Percentiles rank a stretch among this genome's conserved stretches.
phyloP scores from a whole-genome alignment of 2,329 filamentous ascomycete genomes.

The Hymenoscyphus linearis region DNA sequence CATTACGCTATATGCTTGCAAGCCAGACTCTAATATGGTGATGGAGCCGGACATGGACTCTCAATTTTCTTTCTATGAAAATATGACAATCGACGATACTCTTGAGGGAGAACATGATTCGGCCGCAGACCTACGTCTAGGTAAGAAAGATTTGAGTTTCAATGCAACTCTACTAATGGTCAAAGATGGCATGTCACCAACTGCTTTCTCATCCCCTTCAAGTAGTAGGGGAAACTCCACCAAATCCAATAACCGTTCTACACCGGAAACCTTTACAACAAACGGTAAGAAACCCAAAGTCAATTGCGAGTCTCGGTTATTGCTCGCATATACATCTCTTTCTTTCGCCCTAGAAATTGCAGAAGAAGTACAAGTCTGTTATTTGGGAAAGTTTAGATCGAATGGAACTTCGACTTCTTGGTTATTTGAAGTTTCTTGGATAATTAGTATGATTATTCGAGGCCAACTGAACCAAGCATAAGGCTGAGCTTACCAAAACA shows the following conservation, averaged over 20 bases:
- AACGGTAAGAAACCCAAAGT: neutral
- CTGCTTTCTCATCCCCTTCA: slow-evolving; percentile 1
- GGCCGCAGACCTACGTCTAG: slow-evolving; percentile 3
- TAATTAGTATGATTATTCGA: too few species aligned
- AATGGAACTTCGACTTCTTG: neutral
- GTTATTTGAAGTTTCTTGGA: too few species aligned
- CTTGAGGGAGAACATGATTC: slow-evolving; percentile 5
- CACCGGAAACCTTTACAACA: neutral
- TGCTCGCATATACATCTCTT: too few species aligned
- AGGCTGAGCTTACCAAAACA: too few species aligned
- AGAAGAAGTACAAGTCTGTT: too few species aligned
- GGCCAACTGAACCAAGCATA: too few species aligned
- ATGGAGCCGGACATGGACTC: neutral
- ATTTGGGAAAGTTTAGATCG: too few species aligned
- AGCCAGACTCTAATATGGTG: slow-evolving; percentile 1
- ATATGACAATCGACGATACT: neutral
- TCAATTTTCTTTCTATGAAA: slow-evolving; percentile 6
- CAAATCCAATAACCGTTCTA: slow-evolving; percentile 1
- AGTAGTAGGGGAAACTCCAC: slow-evolving; percentile 6
- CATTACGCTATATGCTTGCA: slow-evolving; percentile 10
- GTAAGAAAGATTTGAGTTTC: neutral
- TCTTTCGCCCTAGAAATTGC: too few species aligned
- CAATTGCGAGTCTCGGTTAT: too few species aligned
- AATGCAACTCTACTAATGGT: neutral
- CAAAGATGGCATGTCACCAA: slow-evolving; percentile 5